These are phyloP conservation scores for Suhomyces yuchorum DNA, from an alignment of 1,139 yeast species.

Conservation along the genomic window DNA sequence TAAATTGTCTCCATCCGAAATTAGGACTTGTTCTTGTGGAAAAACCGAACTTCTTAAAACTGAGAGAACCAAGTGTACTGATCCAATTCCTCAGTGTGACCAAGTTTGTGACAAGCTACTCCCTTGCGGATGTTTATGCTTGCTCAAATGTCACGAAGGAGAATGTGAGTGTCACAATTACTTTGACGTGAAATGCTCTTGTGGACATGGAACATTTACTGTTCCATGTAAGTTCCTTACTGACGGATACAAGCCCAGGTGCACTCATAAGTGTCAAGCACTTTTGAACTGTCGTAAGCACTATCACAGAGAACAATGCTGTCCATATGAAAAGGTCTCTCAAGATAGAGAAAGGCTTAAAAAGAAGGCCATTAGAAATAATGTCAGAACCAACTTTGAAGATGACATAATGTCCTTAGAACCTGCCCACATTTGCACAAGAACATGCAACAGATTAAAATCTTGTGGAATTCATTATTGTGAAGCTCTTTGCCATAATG, in stretches of 20 bases:
- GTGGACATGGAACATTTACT: slow-evolving; percentile 50
- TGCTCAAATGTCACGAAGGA: slow-evolving; percentile 74
- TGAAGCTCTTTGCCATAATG: slow-evolving; percentile 75
- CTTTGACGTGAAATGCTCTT: slow-evolving; percentile 52
- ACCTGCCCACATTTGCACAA: slow-evolving; percentile 75
- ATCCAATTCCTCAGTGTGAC: slow-evolving; percentile 76
- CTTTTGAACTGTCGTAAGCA: slow-evolving; percentile 81
- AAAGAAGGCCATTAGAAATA: slow-evolving; percentile 52
- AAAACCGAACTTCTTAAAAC: slow-evolving; percentile 31
- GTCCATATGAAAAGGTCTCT: slow-evolving; percentile 67
- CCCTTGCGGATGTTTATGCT: slow-evolving; percentile 75
- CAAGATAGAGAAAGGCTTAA: slow-evolving; percentile 59
- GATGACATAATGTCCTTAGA: slow-evolving; percentile 66
- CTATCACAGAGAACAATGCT: slow-evolving; percentile 69
- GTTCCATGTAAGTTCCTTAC: slow-evolving; percentile 66
- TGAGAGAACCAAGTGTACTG: slow-evolving; percentile 61
- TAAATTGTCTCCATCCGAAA: slow-evolving; percentile 59
- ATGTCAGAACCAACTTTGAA: slow-evolving; percentile 33
- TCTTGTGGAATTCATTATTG: slow-evolving; percentile 78
- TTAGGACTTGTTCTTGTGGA: slow-evolving; percentile 81
- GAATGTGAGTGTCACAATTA: slow-evolving; percentile 64
- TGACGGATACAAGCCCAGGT: slow-evolving; percentile 56
- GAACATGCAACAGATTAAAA: slow-evolving; percentile 64
- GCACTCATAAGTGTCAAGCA: slow-evolving; percentile 77
- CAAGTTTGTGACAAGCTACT: slow-evolving; percentile 61